phyloP scores from a whole-genome alignment of 345 rosid species.

The Populus ilicifolia region DNA sequence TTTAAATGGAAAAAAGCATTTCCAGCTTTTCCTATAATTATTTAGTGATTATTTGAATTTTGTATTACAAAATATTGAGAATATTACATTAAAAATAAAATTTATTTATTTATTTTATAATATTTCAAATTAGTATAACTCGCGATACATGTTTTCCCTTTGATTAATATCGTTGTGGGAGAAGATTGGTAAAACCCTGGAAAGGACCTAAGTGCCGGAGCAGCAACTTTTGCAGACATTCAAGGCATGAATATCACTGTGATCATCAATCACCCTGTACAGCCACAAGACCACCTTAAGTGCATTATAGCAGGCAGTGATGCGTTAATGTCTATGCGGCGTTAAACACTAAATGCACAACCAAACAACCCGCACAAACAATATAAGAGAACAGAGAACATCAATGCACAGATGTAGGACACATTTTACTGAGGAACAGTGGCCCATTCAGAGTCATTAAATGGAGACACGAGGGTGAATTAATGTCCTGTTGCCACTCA shows the following conservation, averaged over 20 bases:
- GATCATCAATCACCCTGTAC: conserved; percentile 55
- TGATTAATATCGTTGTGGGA: conserved; percentile 59
- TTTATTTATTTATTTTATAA: too few species aligned
- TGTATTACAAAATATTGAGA: too few species aligned
- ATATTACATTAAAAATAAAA: too few species aligned
- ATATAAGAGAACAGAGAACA: neutral
- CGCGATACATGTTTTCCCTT: neutral
- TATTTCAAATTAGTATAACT: too few species aligned
- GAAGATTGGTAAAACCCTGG: conserved; percentile 58
- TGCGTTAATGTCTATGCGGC: neutral
- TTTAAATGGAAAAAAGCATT: too few species aligned
- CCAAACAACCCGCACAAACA: neutral
- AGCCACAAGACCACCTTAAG: conserved; percentile 5
- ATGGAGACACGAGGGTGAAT: neutral
- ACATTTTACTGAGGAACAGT: neutral
- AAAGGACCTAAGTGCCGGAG: conserved; percentile 44
- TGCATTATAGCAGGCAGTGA: neutral
- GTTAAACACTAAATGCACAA: neutral
- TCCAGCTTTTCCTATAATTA: too few species aligned
- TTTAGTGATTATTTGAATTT: too few species aligned
- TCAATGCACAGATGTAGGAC: neutral
- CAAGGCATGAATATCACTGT: conserved; percentile 39
- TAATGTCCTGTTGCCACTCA: neutral
- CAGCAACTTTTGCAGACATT: conserved; percentile 48
- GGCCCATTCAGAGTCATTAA: neutral